phyloP scores from a whole-genome alignment of 2,329 filamentous ascomycete genomes.

The Fusarium sp. region DNA sequence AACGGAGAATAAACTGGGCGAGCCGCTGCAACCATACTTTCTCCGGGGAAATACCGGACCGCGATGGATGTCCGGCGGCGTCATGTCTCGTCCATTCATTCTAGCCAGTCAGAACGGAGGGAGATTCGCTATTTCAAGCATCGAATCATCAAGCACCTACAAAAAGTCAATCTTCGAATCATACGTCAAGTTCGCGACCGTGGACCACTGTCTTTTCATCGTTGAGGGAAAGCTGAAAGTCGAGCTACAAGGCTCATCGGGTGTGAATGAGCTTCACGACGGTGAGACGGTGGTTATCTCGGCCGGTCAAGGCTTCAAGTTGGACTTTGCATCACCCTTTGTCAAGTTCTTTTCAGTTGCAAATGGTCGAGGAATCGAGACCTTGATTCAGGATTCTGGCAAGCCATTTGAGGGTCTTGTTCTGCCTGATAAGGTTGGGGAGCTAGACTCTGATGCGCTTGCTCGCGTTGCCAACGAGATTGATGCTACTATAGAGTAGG shows the following conservation, averaged over 20 bases:
- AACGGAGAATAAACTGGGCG: neutral
- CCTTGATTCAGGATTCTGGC: neutral
- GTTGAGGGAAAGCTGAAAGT: too few species aligned
- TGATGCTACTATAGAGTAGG: too few species aligned
- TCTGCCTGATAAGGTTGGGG: too few species aligned
- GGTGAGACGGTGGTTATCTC: neutral
- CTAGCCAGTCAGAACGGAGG: neutral
- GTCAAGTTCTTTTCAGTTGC: neutral
- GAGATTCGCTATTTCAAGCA: neutral
- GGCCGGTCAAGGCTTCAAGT: neutral
- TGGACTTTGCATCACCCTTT: neutral
- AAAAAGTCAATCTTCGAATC: neutral
- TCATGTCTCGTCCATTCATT: too few species aligned
- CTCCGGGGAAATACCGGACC: too few species aligned
- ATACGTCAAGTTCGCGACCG: neutral
- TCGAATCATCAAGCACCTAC: neutral
- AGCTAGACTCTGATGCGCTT: too few species aligned
- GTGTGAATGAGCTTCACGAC: neutral
- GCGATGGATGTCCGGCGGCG: too few species aligned
- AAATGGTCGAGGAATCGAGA: neutral
- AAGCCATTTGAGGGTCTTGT: too few species aligned
- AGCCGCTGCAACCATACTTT: too few species aligned
- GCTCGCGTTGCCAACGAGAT: too few species aligned
- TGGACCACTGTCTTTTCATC: too few species aligned
- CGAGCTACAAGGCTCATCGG: neutral